Conservation (phyloP, 75 land plant species). For the Selaginella moellendorffii region DNA sequence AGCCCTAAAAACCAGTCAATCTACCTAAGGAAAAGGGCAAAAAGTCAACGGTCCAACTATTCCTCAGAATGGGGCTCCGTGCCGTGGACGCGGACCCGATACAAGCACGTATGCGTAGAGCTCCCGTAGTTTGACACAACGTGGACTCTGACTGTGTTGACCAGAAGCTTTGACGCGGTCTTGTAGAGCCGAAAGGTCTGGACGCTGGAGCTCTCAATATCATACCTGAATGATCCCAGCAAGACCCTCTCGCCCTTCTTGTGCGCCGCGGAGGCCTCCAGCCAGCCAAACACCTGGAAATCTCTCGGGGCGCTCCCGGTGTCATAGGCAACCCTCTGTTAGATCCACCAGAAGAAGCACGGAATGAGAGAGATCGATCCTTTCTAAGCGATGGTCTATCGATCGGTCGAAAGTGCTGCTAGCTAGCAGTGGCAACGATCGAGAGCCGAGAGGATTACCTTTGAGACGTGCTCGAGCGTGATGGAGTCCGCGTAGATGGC, state of each 20-base stretch:
- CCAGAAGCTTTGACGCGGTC: slow-evolving; percentile 16
- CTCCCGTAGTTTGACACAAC: slow-evolving; percentile 82
- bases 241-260: slow-evolving; percentile 27
- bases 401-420: too few species aligned
- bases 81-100: slow-evolving; percentile 88
- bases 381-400: too few species aligned
- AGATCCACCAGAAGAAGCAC: too few species aligned
- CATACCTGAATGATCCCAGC: slow-evolving; percentile 61
- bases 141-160: slow-evolving; percentile 63
- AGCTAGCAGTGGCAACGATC: not conserved
- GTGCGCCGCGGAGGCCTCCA: slow-evolving; percentile 12
- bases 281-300: slow-evolving; percentile 66
- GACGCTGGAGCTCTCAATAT: slow-evolving; percentile 42
- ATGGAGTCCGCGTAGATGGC: not conserved
- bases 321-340: slow-evolving; percentile 80
- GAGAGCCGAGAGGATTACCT: not conserved
- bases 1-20: too few species aligned
- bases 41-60: too few species aligned
- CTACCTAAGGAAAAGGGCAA: too few species aligned
- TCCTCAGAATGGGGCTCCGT: slow-evolving; percentile 45
- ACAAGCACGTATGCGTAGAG: slow-evolving; percentile 73
- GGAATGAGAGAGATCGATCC: not conserved
- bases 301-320: slow-evolving; percentile 71
- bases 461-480: slow-evolving; percentile 6
- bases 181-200: slow-evolving; percentile 53